phyloP scores from a whole-genome alignment of 345 rosid genomes.

The Syzygium oleosum region DNA sequence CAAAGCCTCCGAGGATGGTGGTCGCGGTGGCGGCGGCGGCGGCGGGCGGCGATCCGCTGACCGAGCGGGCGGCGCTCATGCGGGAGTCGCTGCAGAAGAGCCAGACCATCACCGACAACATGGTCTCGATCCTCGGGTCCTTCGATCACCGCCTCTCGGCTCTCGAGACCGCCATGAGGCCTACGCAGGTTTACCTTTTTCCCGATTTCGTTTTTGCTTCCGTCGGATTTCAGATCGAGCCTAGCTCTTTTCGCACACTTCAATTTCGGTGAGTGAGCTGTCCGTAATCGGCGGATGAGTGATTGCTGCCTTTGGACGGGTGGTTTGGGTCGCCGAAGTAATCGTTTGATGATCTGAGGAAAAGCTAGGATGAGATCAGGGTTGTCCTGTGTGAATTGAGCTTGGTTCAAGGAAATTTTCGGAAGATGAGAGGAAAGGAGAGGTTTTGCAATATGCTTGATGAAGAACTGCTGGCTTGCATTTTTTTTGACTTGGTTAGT shows the following conservation, averaged over 20 bases:
- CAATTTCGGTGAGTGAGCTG: neutral
- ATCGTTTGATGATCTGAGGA: neutral
- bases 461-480: neutral
- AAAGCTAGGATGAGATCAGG: neutral
- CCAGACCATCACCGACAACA: conserved; percentile 83
- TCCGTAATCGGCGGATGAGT: neutral
- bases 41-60: conserved; percentile 52
- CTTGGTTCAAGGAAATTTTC: neutral
- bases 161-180: conserved; percentile 99
- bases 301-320: neutral
- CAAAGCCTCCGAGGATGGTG: conserved; percentile 12
- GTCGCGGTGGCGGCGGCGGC: conserved; percentile 19
- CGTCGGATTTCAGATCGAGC: neutral
- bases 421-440: neutral
- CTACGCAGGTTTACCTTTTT: conserved; percentile 62
- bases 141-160: conserved; percentile 98
- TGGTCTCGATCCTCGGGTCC: conserved; percentile 88
- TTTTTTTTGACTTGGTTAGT: neutral
- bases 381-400: neutral
- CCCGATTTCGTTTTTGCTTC: neutral
- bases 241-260: neutral
- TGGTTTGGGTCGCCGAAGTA: neutral
- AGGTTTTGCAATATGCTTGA: neutral
- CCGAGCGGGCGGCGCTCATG: conserved; percentile 73
- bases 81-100: conserved; percentile 74